Conservation (phyloP, 176 grass and related monocot genomes). For the Ananas comosus region DNA sequence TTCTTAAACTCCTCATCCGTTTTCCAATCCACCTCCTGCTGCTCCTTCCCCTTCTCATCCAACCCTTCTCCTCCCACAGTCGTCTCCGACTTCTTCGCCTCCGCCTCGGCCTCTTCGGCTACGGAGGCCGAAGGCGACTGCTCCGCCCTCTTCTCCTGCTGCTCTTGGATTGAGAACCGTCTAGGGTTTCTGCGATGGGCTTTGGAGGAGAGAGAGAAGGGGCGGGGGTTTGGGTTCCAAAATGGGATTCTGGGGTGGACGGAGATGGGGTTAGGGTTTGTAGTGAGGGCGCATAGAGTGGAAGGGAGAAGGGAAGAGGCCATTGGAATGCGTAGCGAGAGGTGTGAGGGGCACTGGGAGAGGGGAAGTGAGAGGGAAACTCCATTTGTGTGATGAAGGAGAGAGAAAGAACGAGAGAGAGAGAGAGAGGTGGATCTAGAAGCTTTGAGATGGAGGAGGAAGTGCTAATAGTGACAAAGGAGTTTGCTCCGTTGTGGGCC, state of each 20-base stretch:
- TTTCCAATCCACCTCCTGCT: conserved; percentile 97
- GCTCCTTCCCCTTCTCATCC: conserved; percentile 34
- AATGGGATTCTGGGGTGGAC: conserved; percentile 8
- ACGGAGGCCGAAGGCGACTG: no score
- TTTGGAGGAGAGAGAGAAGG: neutral
- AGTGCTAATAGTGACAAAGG: no score
- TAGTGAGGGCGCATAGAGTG: conserved; percentile 9
- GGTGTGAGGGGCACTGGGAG: neutral
- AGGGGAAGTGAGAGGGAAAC: no score
- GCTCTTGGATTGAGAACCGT: conserved; percentile 44
- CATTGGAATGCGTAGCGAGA: conserved; percentile 23
- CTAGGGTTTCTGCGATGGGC: conserved; percentile 5
- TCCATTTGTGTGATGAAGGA: no score
- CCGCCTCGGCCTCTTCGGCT: neutral
- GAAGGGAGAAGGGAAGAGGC: conserved; percentile 33
- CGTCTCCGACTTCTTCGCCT: conserved; percentile 2
- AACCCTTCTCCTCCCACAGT: neutral
- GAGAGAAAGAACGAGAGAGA: no score
- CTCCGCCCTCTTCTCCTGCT: conserved; percentile 35
- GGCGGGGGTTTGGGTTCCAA: conserved; percentile 7
- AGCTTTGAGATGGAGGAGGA: no score
- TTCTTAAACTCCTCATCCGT: conserved; percentile 96
- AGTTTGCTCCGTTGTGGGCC: no score
- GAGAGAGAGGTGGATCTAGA: no score
- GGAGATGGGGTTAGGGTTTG: neutral